Base-by-base conservation (phyloP, 345 rosid genomes). In the Xanthoceras sorbifolium region DNA sequence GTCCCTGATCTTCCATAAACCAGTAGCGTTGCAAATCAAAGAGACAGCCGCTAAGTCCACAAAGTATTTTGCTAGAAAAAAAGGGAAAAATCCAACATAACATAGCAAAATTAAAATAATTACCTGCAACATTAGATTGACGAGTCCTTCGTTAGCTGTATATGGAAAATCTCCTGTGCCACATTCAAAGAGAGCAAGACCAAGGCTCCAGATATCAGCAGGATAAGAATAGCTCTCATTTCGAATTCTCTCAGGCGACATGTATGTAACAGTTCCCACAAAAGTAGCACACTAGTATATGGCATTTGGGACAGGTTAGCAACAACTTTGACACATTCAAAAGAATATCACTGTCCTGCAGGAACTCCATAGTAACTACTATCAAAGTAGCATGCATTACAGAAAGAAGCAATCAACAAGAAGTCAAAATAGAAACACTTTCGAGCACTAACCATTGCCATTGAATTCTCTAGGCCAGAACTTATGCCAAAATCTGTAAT, bases 181-280 rank as follows among this genome's bases (percentile, higher is more conserved):
- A 25, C 97, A 93, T 84, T 93, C 98, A 32, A 94, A 85, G 25
- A 94, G 95, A 46, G 97, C 95, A 36, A 94, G 97, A 79, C 98
- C 98, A 25, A 94, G 90, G 85, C 97, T 93, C 97, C 98, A 94
- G 72, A 94, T 91, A 87, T 94, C 98, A 63, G 98, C 97, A 15
- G 97, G 97, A 87, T 90, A 93, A 54, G 98, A 94, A 82, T 94
- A 94, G 79, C 87, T 76, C 52, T 88, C 94, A 73, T 90, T 93
- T 76, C 90, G 86, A 34, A 94, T 93, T 73, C 97, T 87, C 84
- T 94, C 98, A 0, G 98, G 98, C 25, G 97, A 94, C 98, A 94
- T 93, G 83, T 94, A 93, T 20, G 98, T 94, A 67, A 94, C 98
- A 40, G 97, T 94, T 80, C 98, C 98, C 74, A 93, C 97, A 84